Base-by-base conservation (phyloP, 169 alveolate genomes). In the Amoebophrya sp. region DNA sequence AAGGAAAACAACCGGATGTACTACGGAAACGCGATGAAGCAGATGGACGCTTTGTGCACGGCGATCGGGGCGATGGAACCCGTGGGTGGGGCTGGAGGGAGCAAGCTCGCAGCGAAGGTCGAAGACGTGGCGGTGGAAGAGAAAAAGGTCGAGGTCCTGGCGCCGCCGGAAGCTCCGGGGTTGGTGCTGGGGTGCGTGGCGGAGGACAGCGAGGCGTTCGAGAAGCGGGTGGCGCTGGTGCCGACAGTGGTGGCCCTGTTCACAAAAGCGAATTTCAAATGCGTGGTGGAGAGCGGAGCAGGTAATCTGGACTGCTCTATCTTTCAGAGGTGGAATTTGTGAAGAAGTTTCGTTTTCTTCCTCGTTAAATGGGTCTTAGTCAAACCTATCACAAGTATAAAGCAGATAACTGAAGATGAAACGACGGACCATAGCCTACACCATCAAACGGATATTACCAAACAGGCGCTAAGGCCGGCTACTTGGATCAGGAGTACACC, bases 11-110 rank as follows among this genome's bases (percentile, higher is more conserved):
- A 96, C n/a, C 93, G 92, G 89, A 96, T 97, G 98, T 94, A 95
- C 88, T 96, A 95, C 90, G 98, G 98, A 4, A 94, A 95, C 69
- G 98, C 98, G 26, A 95, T 95, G 92, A 94, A 94, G 23, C 78
- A 58, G 78, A 58, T 58, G 78, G 78, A 2, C 7, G 23, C 26
- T 13, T 29, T 58, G 78, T 58, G 78, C 78, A 10, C 7, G 34
- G 78, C 4, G 2, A 58, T 58, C 34, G 4, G 29, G 34, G 23
- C 7, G 34, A 23, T 58, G 34, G 78, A 58, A 13, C 78, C 78
- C 34, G 38, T n/a, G 34, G 78, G 78, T 2, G 78, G 78, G 34
- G 78, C 78, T 1, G 34, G 34, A 2, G 23, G 23, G 34, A n/a
- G 34, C 78, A 29, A 58, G n/a, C n/a, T n/a, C 26, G 78, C 26